phyloP scores from a whole-genome alignment of 2,329 filamentous ascomycete genomes.

The Biscogniauxia sp. region DNA sequence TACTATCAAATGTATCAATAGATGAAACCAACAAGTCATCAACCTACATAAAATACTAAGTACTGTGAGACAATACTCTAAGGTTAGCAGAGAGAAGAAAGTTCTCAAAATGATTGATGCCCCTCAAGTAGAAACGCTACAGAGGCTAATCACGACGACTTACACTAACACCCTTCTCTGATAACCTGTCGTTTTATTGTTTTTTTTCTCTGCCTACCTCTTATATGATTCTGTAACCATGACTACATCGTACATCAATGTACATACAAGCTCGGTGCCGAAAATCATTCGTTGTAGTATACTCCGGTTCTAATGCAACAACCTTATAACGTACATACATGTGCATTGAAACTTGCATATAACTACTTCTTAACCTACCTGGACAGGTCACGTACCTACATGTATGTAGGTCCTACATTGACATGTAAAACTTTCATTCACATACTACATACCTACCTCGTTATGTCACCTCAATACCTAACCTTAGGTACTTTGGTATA shows the following conservation, averaged over 20 bases:
- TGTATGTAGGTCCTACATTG: background rate
- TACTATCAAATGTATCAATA: no score
- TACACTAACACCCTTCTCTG: background rate
- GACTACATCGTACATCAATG: background rate
- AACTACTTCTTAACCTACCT: background rate
- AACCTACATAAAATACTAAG: background rate
- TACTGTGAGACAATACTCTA: background rate
- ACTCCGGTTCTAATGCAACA: background rate
- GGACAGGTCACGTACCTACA: background rate
- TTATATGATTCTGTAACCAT: background rate
- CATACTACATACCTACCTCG: no score
- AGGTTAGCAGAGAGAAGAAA: no score
- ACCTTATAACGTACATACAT: background rate
- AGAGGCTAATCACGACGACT: background rate
- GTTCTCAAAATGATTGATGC: background rate
- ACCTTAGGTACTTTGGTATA: no score
- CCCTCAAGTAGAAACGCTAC: background rate
- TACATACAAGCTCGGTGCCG: background rate
- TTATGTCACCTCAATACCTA: no score
- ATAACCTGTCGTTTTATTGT: background rate
- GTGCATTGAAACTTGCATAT: background rate
- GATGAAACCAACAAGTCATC: no score
- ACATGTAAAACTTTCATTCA: no score
- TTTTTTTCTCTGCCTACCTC: background rate
- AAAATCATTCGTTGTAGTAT: background rate